These are phyloP conservation scores for Venturia nashicola DNA, from an alignment of 2,329 filamentous ascomycete genomes.

Conservation along the genomic window DNA sequence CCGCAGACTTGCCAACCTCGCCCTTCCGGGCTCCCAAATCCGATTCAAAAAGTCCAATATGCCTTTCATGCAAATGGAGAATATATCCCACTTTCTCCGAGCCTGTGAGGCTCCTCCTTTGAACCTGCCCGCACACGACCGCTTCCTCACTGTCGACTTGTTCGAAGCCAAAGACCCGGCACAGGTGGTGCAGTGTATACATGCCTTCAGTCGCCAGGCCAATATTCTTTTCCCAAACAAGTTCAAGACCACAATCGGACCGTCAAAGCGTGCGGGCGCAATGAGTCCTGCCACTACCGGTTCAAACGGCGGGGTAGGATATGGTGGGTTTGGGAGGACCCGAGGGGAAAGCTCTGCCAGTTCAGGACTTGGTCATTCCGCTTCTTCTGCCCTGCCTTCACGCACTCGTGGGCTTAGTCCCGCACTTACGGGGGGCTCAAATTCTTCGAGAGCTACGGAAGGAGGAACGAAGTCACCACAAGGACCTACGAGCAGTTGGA, in stretches of 20 bases:
- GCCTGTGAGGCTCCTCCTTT: slow-evolving; percentile 78
- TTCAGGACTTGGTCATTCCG: slow-evolving; percentile 14
- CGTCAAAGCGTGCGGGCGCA: slow-evolving; percentile 46
- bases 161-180: slow-evolving; percentile 93
- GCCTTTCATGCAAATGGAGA: slow-evolving; percentile 99
- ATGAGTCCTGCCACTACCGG: slow-evolving; percentile 24
- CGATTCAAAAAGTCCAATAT: slow-evolving; percentile 86
- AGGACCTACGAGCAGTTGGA: slow-evolving; percentile 75
- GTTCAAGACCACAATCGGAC: slow-evolving; percentile 68
- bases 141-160: slow-evolving; percentile 92
- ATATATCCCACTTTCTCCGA: slow-evolving; percentile 89
- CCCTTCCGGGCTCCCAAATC: slow-evolving; percentile 61
- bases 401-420: slow-evolving; percentile 29
- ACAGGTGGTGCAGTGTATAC: slow-evolving; percentile 85
- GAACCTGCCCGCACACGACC: slow-evolving; percentile 82
- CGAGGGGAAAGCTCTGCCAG: slow-evolving; percentile 35
- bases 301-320: slow-evolving; percentile 16
- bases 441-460: slow-evolving; percentile 32
- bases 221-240: slow-evolving; percentile 58
- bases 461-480: slow-evolving; percentile 32
- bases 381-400: slow-evolving; percentile 9
- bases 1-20: slow-evolving; percentile 67
- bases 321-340: slow-evolving; percentile 17
- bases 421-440: slow-evolving; percentile 39
- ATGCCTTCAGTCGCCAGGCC: slow-evolving; percentile 81